These are phyloP conservation scores for Udeniomyces megalosporus DNA, from an alignment of 768 basidiomycete species.

Conservation along the genomic window DNA sequence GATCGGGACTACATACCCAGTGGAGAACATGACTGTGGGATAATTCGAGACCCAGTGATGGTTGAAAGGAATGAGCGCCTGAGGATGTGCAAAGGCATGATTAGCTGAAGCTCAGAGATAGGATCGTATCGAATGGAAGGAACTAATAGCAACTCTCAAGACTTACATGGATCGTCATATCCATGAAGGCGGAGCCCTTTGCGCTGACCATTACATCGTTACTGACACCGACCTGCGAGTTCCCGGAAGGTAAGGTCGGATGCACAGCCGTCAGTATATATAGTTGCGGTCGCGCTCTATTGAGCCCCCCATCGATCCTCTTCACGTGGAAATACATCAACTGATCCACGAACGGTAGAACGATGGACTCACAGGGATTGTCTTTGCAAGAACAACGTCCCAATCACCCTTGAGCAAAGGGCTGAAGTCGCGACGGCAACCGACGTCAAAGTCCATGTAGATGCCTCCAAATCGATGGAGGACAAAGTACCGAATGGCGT, in stretches of 20 bases:
- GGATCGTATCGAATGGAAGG: too few relatives aligned
- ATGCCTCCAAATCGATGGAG: constrained; percentile 88
- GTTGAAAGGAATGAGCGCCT: constrained; percentile 42
- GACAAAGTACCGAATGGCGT: constrained; percentile 94
- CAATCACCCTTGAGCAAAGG: constrained; percentile 62
- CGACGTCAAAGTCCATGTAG: constrained; percentile 93
- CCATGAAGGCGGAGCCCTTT: constrained; percentile 71
- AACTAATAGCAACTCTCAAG: constrained; percentile 38
- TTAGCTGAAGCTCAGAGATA: too few relatives aligned
- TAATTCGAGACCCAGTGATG: constrained; percentile 91
- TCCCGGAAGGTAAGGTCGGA: too few relatives aligned
- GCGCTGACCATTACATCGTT: constrained; percentile 94
- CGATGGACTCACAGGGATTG: constrained; percentile 46
- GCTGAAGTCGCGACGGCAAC: constrained; percentile 72
- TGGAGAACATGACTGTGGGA: constrained; percentile 99
- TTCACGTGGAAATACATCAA: neutral
- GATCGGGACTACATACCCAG: constrained; percentile 33
- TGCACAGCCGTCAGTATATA: too few relatives aligned
- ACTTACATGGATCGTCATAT: constrained; percentile 65
- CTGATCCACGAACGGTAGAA: neutral
- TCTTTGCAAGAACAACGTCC: constrained; percentile 73
- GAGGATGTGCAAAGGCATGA: too few relatives aligned
- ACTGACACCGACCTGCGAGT: constrained; percentile 75
- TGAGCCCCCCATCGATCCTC: neutral
- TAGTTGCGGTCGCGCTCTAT: neutral